Evolutionary conservation across 2,329 filamentous ascomycete species (phyloP).

Genomic region (Aspergillus caelatus): DNA sequence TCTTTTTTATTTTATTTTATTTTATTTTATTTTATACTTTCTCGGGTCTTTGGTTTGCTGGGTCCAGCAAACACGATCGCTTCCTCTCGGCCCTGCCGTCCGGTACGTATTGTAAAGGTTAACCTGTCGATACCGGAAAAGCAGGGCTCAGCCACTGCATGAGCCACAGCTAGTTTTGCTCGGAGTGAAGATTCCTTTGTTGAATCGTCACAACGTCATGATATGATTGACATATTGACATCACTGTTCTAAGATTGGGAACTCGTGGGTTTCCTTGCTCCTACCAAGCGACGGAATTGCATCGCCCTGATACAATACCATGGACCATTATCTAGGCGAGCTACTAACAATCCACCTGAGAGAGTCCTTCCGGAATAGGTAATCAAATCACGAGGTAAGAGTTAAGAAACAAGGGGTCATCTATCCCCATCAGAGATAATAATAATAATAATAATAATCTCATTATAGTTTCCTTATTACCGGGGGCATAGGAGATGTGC

Average conservation of each 20-base stretch:
- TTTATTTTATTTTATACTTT: not conserved
- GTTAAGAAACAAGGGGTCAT: not conserved
- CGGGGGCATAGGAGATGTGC: conserved; percentile 10
- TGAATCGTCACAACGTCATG: not conserved
- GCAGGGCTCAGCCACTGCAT: conserved; percentile 1
- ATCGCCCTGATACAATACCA: too few species aligned
- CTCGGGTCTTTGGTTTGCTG: too few species aligned
- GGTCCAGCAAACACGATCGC: not conserved
- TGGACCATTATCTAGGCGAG: not conserved
- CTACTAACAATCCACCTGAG: too few species aligned
- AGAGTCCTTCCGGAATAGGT: not conserved
- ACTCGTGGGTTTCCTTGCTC: not conserved
- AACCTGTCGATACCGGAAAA: not conserved
- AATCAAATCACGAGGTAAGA: not conserved
- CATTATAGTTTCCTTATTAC: not conserved
- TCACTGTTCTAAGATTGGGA: not conserved
- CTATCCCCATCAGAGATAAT: not conserved
- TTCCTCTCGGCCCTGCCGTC: not conserved
- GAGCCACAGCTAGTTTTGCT: not conserved
- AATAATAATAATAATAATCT: conserved; percentile 1
- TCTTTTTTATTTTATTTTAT: not conserved
- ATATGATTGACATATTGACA: not conserved
- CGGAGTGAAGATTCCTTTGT: not conserved
- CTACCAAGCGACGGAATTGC: not conserved
- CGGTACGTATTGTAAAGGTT: not conserved